These are phyloP conservation scores for Fusarium lateritium DNA, from an alignment of 2,329 filamentous ascomycete species.

Conservation along the genomic window DNA sequence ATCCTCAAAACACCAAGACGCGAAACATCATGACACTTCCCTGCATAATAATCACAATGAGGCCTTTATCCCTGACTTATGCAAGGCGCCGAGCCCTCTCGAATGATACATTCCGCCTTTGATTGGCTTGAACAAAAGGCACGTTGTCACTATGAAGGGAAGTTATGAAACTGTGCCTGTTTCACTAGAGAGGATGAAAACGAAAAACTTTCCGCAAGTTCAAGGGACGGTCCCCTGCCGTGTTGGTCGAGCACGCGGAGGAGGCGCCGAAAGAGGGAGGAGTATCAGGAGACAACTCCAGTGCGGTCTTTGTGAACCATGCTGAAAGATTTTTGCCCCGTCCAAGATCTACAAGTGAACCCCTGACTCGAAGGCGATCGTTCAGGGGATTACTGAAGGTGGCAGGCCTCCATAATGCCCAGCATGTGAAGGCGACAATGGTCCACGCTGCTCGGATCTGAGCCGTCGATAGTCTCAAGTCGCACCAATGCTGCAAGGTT, in stretches of 20 bases:
- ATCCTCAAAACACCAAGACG: conserved; percentile 42
- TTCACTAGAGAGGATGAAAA: conserved; percentile 38
- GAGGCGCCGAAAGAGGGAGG: conserved; percentile 27
- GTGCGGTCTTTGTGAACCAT: conserved; percentile 27
- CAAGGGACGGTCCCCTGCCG: conserved; percentile 16
- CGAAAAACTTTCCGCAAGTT: conserved; percentile 15
- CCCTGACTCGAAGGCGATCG: conserved; percentile 36
- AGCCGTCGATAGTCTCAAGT: conserved; percentile 31
- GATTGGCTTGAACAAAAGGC: conserved; percentile 28
- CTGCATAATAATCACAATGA: conserved; percentile 21
- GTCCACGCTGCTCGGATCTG: conserved; percentile 28
- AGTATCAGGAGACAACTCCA: conserved; percentile 36
- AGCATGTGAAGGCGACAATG: conserved; percentile 32
- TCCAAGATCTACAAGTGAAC: conserved; percentile 37
- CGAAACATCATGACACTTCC: conserved; percentile 39
- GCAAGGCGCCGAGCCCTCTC: conserved; percentile 21
- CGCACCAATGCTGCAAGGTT: conserved; percentile 19
- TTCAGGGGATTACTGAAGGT: conserved; percentile 40
- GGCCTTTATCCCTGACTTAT: conserved; percentile 16
- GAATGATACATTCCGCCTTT: conserved; percentile 17
- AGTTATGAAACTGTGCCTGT: conserved; percentile 44
- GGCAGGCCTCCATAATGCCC: conserved; percentile 25
- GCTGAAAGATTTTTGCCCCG: conserved; percentile 25
- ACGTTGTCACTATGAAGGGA: conserved; percentile 21
- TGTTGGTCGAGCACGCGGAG: conserved; percentile 23